A percentile compares a stretch with the other conserved stretches of the same genome.
Conservation (phyloP, 495 filamentous ascomycete genomes). For the Cairneyella variabilis region DNA sequence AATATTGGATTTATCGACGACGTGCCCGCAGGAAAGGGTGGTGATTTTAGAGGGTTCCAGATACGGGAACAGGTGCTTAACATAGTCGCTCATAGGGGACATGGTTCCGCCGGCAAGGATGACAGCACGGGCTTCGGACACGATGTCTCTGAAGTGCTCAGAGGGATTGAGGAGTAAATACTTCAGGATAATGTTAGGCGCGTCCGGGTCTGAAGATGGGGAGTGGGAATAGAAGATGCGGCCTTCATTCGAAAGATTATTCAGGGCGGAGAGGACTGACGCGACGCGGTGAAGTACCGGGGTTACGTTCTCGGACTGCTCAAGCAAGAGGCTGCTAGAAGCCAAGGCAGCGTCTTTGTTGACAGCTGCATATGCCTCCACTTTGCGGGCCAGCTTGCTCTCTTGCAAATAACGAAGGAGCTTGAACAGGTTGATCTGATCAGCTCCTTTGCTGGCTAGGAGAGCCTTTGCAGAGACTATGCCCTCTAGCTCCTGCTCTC, state of each 20-base stretch:
- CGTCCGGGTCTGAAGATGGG: slow-evolving; percentile 2
- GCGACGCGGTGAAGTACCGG: slow-evolving; percentile 83
- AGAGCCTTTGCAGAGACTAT: slow-evolving; percentile 64
- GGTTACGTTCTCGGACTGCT: slow-evolving; percentile 24
- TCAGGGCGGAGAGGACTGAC: slow-evolving; percentile 76
- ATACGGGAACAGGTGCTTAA: slow-evolving; percentile 77
- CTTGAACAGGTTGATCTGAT: slow-evolving; percentile 93
- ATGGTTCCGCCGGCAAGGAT: slow-evolving; percentile 95
- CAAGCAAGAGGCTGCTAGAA: no score
- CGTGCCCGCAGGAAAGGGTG: slow-evolving; percentile 90
- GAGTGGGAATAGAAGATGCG: slow-evolving; percentile 73
- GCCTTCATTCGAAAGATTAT: slow-evolving; percentile 85
- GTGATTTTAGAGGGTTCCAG: slow-evolving; percentile 58
- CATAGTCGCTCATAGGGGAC: slow-evolving; percentile 93
- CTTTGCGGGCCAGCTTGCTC: slow-evolving; percentile 90
- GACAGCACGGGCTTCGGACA: slow-evolving; percentile 80
- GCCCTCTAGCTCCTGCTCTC: slow-evolving; percentile 43
- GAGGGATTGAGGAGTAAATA: slow-evolving; percentile 95
- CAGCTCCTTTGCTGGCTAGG: slow-evolving; percentile 80
- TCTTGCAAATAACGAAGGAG: slow-evolving; percentile 82
- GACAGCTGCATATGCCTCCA: slow-evolving; percentile 83
- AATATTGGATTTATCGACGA: slow-evolving; percentile 80
- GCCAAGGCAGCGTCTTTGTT: no score
- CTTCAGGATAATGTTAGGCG: slow-evolving; percentile 57
- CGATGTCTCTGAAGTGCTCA: slow-evolving; percentile 84